Conservation (phyloP, 2,329 filamentous ascomycete genomes). For the Aspergillus sp. region DNA sequence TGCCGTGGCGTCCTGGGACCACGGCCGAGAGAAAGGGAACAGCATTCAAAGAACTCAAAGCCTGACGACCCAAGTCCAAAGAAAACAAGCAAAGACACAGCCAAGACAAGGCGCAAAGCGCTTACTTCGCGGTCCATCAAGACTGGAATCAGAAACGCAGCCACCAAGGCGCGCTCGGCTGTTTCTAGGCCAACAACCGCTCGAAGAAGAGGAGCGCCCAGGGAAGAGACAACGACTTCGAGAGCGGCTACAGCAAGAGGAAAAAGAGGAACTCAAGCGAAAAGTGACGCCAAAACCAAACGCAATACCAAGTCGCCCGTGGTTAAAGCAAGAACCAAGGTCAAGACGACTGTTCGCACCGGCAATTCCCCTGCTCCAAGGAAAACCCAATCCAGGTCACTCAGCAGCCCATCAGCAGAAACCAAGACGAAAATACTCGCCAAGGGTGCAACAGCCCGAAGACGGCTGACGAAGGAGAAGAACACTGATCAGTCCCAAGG, state of each 20-base stretch:
- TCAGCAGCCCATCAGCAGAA: conserved; percentile 20
- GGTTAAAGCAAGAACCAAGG: conserved; percentile 19
- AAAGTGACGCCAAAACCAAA: conserved; percentile 10
- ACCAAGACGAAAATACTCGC: conserved; percentile 21
- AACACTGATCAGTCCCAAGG: conserved; percentile 1
- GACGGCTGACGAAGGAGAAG: conserved; percentile 7
- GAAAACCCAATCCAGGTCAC: conserved; percentile 8
- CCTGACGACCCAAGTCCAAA: conserved; percentile 12
- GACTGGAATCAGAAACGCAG: conserved; percentile 22
- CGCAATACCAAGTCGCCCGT: conserved; percentile 20
- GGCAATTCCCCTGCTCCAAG: conserved; percentile 8
- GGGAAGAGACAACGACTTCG: conserved; percentile 9
- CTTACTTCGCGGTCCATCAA: conserved; percentile 22
- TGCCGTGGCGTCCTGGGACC: conserved; percentile 56
- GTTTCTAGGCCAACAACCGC: conserved; percentile 12
- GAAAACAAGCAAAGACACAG: conserved; percentile 8
- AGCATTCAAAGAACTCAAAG: conserved; percentile 23
- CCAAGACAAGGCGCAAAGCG: conserved; percentile 25
- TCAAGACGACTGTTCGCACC: conserved; percentile 15
- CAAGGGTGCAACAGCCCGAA: conserved; percentile 12
- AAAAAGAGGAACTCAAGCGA: conserved; percentile 7
- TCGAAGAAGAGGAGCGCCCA: conserved; percentile 11
- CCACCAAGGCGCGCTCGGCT: conserved; percentile 15
- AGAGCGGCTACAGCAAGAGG: conserved; percentile 8
- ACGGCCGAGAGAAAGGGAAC: conserved; percentile 41